Evolutionary conservation across 2,329 filamentous ascomycete genomes (phyloP), one percentile per base, ranked within the genome.

Genomic region (Alternaria angustiovoidea): DNA sequence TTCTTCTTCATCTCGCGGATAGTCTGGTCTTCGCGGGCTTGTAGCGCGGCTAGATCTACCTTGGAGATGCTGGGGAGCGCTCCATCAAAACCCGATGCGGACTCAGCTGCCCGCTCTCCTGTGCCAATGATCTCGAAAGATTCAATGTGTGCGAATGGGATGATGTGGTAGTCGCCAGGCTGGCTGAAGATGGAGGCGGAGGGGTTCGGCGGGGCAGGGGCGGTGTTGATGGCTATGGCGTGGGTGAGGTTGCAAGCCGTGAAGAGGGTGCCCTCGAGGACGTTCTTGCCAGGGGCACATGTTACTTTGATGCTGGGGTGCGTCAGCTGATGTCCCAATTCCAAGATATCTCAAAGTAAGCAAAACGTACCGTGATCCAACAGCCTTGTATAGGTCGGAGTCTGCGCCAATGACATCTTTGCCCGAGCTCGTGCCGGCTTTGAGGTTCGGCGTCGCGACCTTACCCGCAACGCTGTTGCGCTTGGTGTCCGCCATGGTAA

Each of bases 221-320:
- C 81, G 18, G 83, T 87, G 76, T 88, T 87, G 75, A 89, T 83
- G 44, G 85, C 86, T 67, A 90, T 80, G 58, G 88, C 80, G 68
- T 88, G 88, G 57, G 86, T 86, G 68, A 86, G 80, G 26, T 86
- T 86, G 73, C 85, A 86, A 46, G 85, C 86, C 28, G 87, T 88
- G 77, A 87, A 89, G 59, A 90, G 81, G 18, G 82, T 87, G 69
- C 88, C 88, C 75, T 89, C 87, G 60, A 87, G 78, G 24, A 82
- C 84, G 43, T 82, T 81, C 53, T 83, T 78, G 55, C 81, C 82
- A 28, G 82, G 78, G 16, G 82, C 80, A 51, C 86, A 88, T 57
- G 82, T 87, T 65, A 89, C 76, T 66, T 85, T 87, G 70, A 89
- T 81, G 59, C 87, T 89, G 73, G 38, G 22, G 30, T 38, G 52